Base-by-base conservation (phyloP, 2,329 filamentous ascomycete genomes). In the Botrytis paeoniae region DNA sequence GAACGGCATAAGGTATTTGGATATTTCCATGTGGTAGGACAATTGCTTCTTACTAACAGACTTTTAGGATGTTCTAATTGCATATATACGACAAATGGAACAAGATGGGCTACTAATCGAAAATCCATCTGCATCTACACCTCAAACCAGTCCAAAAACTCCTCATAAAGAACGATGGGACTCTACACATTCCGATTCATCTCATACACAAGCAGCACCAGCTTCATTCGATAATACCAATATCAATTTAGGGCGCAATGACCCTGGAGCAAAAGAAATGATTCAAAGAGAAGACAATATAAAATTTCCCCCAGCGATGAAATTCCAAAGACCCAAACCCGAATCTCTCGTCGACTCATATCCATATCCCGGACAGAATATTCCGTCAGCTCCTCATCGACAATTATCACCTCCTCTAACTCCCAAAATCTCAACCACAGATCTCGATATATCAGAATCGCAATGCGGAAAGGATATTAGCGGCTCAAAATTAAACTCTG, bases 21-120 rank as follows among this genome's bases (percentile, higher is more conserved):
- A 18, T 68, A 37, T 32, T 60, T 12, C 32, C 25, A 18, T 60
- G 10, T 35, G 39, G 22, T 22, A 25, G 32, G 20, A 51, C 10
- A 64, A 35, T 37, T 54, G 39, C 14, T 63, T 35, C 73, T 60
- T 39, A 68, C 77, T 80, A 73, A 79, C 73, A 48, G 62, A 69
- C 60, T 62, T 37, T 2, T 25, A 90, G 89, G 87, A 89, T 76
- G 83, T 89, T 16, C 81, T 90, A 37, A 84, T 87, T 74, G 87
- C 88, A 32, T 90, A 91, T 77, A 89, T 91, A 60, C 86, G 87
- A 51, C 86, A 89, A 77, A 84, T 90, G 74, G 86, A 89, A 75
- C 84, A 87, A 59, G 83, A 87, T 71, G 86, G 87, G 1, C 82
- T 89, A 16, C 82, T 89, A n/a, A 85, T 86, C 75, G 82, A 83